These are phyloP conservation scores for Aspergillus tubingensis DNA, from an alignment of 2,329 filamentous ascomycete species.

Conservation along the genomic window DNA sequence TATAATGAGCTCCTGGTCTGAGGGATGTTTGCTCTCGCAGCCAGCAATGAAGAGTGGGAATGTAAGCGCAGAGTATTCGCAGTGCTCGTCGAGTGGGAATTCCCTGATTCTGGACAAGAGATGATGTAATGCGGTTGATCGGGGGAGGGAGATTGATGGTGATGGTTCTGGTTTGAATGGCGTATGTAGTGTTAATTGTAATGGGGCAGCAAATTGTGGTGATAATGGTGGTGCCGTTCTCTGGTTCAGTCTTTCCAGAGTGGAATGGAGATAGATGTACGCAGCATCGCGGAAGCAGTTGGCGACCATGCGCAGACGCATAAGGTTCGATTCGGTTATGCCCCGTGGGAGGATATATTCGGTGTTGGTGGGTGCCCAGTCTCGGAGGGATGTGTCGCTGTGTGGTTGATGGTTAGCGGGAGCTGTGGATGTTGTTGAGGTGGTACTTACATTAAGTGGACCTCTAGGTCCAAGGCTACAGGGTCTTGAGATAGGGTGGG, in stretches of 20 bases:
- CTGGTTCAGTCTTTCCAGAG: conserved; percentile 31
- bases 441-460: conserved; percentile 33
- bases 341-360: conserved; percentile 36
- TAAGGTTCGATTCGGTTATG: conserved; percentile 28
- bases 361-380: conserved; percentile 32
- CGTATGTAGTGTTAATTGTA: too few relatives aligned
- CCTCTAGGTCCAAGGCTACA: conserved; percentile 26
- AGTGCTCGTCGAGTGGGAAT: conserved; percentile 34
- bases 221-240: not conserved
- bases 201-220: not conserved
- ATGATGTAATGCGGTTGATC: conserved; percentile 29
- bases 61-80: conserved; percentile 41
- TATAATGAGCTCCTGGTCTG: conserved; percentile 29
- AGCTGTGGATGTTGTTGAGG: not conserved
- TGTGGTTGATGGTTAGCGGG: not conserved
- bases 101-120: conserved; percentile 30
- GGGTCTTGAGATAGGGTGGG: conserved; percentile 24
- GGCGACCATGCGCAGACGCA: conserved; percentile 38
- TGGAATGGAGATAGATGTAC: conserved; percentile 41
- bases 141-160: conserved; percentile 29
- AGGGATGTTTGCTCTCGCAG: conserved; percentile 29
- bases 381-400: conserved; percentile 36
- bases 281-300: conserved; percentile 42
- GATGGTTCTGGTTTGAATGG: not conserved
- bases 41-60: conserved; percentile 42